These are phyloP conservation scores for Chaetomium olivaceum DNA, from an alignment of 2,329 filamentous ascomycete species.

Conservation along the genomic window DNA sequence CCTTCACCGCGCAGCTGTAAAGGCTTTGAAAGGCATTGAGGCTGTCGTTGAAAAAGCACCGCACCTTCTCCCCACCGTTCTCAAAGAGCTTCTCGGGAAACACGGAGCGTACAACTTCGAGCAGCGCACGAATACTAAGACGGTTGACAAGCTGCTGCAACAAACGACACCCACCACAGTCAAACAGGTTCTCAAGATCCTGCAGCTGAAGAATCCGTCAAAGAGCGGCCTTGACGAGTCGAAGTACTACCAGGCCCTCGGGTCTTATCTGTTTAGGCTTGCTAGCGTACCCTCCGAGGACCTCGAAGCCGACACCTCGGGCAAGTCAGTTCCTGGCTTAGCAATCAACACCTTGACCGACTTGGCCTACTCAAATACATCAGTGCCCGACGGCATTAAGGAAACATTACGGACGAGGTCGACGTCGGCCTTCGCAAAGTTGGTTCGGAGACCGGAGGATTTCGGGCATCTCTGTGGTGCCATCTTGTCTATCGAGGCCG, in stretches of 20 bases:
- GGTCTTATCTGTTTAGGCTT: slow-evolving; percentile 56
- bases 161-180: slow-evolving; percentile 59
- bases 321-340: slow-evolving; percentile 42
- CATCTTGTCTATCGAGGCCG: slow-evolving; percentile 54
- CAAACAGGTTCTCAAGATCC: slow-evolving; percentile 51
- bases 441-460: slow-evolving; percentile 56
- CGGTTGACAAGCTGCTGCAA: slow-evolving; percentile 71
- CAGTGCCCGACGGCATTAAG: slow-evolving; percentile 55
- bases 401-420: slow-evolving; percentile 59
- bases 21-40: slow-evolving; percentile 72
- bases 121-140: slow-evolving; percentile 80
- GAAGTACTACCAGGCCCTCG: slow-evolving; percentile 52
- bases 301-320: slow-evolving; percentile 36
- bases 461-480: slow-evolving; percentile 56
- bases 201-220: slow-evolving; percentile 44
- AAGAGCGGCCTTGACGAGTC: slow-evolving; percentile 40
- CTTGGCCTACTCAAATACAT: slow-evolving; percentile 55
- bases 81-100: slow-evolving; percentile 68
- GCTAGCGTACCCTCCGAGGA: slow-evolving; percentile 43
- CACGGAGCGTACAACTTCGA: slow-evolving; percentile 80
- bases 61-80: slow-evolving; percentile 58
- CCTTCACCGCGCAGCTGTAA: slow-evolving; percentile 75
- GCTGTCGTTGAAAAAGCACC: slow-evolving; percentile 62
- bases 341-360: slow-evolving; percentile 56
- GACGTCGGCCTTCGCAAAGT: slow-evolving; percentile 58